phyloP scores from a whole-genome alignment of 305 asterid species.

The Salvia sclarea region DNA sequence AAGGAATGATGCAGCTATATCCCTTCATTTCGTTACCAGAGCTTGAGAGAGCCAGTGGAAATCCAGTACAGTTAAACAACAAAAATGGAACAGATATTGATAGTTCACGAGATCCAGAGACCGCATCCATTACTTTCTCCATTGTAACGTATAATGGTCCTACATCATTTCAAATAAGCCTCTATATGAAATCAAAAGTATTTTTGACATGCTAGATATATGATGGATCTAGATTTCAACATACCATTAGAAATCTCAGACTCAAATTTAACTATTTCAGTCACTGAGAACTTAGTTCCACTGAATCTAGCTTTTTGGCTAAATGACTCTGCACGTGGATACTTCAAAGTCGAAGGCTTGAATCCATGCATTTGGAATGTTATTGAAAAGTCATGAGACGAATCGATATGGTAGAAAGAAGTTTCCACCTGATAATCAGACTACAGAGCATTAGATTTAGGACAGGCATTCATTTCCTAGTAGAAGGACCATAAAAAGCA shows the following conservation, averaged over 20 bases:
- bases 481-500: conserved; percentile 13
- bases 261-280: conserved; percentile 73
- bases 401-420: conserved; percentile 82
- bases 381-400: conserved; percentile 81
- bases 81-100: conserved; percentile 77
- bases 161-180: conserved; percentile 39
- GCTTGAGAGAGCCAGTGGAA: conserved; percentile 71
- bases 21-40: conserved; percentile 63
- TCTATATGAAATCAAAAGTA: conserved; percentile 15
- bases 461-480: conserved; percentile 20
- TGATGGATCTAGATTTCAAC: conserved; percentile 18
- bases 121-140: conserved; percentile 95
- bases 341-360: conserved; percentile 70
- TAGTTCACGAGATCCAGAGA: conserved; percentile 96
- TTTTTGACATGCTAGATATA: conserved; percentile 22
- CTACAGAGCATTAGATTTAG: conserved; percentile 30
- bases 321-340: conserved; percentile 91
- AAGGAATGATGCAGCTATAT: conserved; percentile 63
- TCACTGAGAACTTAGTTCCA: conserved; percentile 80
- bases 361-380: conserved; percentile 66
- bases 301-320: conserved; percentile 73
- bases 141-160: conserved; percentile 75
- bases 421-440: conserved; percentile 81
- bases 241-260: conserved; percentile 69
- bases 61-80: conserved; percentile 90